Base-by-base conservation (phyloP, 306 rosid species). In the Mimosa pudica region DNA sequence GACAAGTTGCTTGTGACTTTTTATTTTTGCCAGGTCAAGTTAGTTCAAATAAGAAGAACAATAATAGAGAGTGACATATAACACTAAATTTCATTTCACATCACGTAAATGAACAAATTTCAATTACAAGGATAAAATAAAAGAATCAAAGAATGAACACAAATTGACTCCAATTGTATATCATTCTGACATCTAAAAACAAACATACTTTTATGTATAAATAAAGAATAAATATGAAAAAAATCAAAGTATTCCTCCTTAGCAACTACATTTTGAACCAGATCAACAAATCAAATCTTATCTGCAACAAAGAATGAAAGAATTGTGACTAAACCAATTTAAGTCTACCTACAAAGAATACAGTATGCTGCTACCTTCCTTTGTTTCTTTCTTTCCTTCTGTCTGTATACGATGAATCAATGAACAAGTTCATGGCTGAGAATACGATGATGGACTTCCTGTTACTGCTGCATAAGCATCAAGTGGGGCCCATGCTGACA, bases 251-350 rank as follows among this genome's bases (percentile, higher is more conserved):
- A 35, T 45, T 51, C 18, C 16, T 33, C 70, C 32, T 14, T 64
- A 64, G 7, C 46, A 64, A 35, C 10, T 64, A 64, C 70, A 33
- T 63, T 63, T 20, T 63, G 44, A 63, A 63, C 45, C 45, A 78
- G 10, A 57, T 18, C 30, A 68, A 33, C 36, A 69, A 72, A 82
- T 82, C 65, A 73, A 75, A 72, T 85, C 74, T 79, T 90, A 89
- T 89, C 95, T 92, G 95, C 93, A 85, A 83, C 81, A 85, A 92
- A 89, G 93, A 92, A 92, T 90, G 87, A 92, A 92, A 86, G 95
- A 92, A 92, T 90, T 62, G 84, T 75, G 61, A 80, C 57, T 14
- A 10, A 10, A 18, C 5, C 63, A 2, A 68, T 60, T 67, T 75
- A 77, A 72, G 10, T 64, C 92, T 89, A 87, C 87, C 93, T 90